Conservation (phyloP, 73 alveolate species). For the Symbiodinium natans region DNA sequence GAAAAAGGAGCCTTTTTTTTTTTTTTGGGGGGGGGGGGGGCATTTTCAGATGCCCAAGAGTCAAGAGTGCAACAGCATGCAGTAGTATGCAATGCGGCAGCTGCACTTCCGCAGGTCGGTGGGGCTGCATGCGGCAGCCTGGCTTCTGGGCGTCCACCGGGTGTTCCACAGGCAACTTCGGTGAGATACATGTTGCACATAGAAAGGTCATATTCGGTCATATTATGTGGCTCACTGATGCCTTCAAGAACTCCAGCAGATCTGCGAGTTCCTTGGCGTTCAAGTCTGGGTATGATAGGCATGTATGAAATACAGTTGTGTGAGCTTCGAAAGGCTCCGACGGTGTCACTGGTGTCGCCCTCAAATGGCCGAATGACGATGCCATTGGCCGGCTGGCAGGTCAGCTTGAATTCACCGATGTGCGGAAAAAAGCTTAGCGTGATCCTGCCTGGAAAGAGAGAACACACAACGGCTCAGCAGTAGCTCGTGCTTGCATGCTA, state of each 20-base stretch:
- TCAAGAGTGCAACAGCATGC: too few species aligned
- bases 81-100: background rate
- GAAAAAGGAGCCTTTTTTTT: background rate
- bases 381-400: conserved; percentile 89
- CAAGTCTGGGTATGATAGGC: background rate
- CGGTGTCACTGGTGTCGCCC: conserved; percentile 76
- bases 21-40: background rate
- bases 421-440: background rate
- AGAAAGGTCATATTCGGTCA: background rate
- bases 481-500: too few species aligned
- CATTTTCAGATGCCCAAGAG: too few species aligned
- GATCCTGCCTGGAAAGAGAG: too few species aligned
- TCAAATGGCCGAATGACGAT: conserved; percentile 66
- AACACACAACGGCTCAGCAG: too few species aligned
- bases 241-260: conserved; percentile 67
- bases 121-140: conserved; percentile 64
- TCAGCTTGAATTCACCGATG: background rate
- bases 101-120: conserved; percentile 66
- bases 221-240: too few species aligned
- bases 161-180: too few species aligned
- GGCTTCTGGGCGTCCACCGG: background rate
- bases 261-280: conserved; percentile 72
- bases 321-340: background rate
- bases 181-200: too few species aligned
- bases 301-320: too few species aligned